These are phyloP conservation scores for Scedosporium aurantiacum DNA, from an alignment of 2,329 filamentous ascomycete genomes.

Conservation along the genomic window DNA sequence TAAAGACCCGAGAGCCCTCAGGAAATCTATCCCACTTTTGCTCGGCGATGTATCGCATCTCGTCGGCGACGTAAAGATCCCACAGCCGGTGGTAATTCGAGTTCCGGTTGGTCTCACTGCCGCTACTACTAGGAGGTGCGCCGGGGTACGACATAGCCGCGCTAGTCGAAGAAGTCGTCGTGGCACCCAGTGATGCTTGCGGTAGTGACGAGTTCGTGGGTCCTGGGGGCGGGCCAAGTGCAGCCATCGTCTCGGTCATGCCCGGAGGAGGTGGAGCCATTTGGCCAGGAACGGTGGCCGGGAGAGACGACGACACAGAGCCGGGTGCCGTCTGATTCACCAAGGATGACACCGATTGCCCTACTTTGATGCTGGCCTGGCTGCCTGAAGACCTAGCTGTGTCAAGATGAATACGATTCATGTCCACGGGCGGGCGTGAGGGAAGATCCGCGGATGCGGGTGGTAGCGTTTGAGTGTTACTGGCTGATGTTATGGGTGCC, in stretches of 20 bases:
- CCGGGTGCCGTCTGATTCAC: background rate
- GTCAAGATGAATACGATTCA: conserved; percentile 5
- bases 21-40: conserved; percentile 76
- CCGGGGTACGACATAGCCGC: background rate
- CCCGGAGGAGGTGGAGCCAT: background rate
- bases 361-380: background rate
- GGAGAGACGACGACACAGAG: background rate
- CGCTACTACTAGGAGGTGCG: background rate
- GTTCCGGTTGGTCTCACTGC: background rate
- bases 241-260: conserved; percentile 1
- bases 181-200: background rate
- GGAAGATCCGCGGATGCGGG: conserved; percentile 5
- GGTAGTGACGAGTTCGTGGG: conserved; percentile 2
- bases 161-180: background rate
- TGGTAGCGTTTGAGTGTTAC: background rate
- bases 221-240: conserved; percentile 3
- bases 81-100: background rate
- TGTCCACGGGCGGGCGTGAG: conserved; percentile 5
- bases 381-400: background rate
- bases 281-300: background rate
- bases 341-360: background rate
- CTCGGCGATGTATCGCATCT: conserved; percentile 64
- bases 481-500: background rate
- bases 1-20: conserved; percentile 65
- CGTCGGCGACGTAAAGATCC: conserved; percentile 61